Evolutionary conservation across 129 eudicot genomes (phyloP).

Genomic region (Lonicera japonica): DNA sequence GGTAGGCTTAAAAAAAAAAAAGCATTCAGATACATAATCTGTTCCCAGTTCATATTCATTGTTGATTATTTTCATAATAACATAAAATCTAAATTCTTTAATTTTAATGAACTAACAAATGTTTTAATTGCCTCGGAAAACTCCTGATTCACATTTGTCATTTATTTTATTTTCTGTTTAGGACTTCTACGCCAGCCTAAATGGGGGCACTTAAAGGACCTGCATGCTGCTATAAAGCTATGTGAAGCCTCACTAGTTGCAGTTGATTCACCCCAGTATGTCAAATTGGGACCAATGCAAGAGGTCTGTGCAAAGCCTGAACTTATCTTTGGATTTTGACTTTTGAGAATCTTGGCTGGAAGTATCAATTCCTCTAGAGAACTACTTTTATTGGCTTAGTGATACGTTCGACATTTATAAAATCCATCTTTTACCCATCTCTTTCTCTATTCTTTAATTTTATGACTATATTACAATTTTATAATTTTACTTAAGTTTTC

Average conservation of each 20-base stretch:
- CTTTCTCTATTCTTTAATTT: too few species aligned
- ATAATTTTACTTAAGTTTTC: background rate
- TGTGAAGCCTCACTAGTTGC: slow-evolving; percentile 96
- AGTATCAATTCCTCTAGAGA: too few species aligned
- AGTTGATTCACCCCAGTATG: slow-evolving; percentile 75
- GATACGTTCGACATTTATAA: too few species aligned
- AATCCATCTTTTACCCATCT: too few species aligned
- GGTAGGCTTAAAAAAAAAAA: slow-evolving; percentile 56
- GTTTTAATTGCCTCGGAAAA: background rate
- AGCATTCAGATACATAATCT: background rate
- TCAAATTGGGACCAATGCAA: slow-evolving; percentile 74
- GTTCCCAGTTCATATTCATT: background rate
- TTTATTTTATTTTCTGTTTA: slow-evolving; percentile 12
- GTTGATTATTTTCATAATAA: background rate
- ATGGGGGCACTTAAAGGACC: slow-evolving; percentile 94
- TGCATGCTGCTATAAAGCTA: slow-evolving; percentile 93
- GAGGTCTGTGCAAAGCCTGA: slow-evolving; percentile 53
- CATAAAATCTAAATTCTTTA: background rate
- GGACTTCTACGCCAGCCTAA: slow-evolving; percentile 90
- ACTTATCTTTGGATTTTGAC: background rate
- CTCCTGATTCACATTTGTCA: background rate
- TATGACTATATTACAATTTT: too few species aligned
- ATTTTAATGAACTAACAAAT: too few species aligned
- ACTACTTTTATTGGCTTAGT: too few species aligned
- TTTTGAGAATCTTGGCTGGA: background rate